These are phyloP conservation scores for Phyllosticta ampelicida DNA, from an alignment of 2,329 filamentous ascomycete genomes.

Conservation along the genomic window DNA sequence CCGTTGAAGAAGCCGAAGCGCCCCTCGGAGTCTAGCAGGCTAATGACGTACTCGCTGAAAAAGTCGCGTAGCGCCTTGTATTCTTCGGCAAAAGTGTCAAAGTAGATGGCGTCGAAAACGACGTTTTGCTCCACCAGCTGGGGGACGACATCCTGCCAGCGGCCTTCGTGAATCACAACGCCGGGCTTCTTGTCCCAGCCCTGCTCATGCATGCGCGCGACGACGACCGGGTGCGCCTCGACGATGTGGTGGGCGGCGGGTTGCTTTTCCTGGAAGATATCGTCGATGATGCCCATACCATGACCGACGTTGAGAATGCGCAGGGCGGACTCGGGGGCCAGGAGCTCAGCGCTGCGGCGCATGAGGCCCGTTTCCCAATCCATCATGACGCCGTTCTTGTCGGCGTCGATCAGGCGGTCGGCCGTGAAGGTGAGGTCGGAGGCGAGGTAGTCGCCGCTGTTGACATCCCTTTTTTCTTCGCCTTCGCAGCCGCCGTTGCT, in stretches of 20 bases:
- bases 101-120: conserved; percentile 58
- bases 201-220: conserved; percentile 34
- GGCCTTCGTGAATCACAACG: conserved; percentile 38
- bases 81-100: conserved; percentile 94
- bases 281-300: conserved; percentile 42
- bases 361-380: conserved; percentile 42
- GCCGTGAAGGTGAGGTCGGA: conserved; percentile 38
- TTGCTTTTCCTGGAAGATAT: conserved; percentile 32
- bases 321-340: conserved; percentile 29
- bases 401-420: conserved; percentile 36
- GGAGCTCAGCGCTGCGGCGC: conserved; percentile 33
- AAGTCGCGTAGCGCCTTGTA: conserved; percentile 77
- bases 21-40: conserved; percentile 54
- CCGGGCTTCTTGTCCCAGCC: conserved; percentile 40
- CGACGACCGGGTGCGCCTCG: conserved; percentile 40
- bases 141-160: conserved; percentile 40
- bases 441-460: conserved; percentile 28
- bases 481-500: conserved; percentile 29
- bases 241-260: conserved; percentile 39
- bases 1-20: conserved; percentile 59
- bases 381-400: conserved; percentile 45
- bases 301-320: conserved; percentile 41
- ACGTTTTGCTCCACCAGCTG: conserved; percentile 33
- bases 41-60: conserved; percentile 79
- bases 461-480: conserved; percentile 26